Base-by-base conservation (phyloP, 1,139 yeast genomes). In the Pichia sp. region DNA sequence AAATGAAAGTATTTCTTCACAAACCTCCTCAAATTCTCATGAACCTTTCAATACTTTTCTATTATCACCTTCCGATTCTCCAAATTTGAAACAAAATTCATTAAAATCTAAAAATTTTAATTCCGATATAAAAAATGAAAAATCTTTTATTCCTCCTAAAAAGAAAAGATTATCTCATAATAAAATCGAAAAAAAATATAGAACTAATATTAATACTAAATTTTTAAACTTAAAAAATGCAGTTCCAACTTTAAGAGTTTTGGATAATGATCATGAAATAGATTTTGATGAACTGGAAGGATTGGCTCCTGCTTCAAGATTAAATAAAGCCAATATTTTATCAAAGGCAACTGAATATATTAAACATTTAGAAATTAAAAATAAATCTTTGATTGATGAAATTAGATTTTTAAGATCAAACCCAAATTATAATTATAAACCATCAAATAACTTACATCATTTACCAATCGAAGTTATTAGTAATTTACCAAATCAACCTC, bases 261-360 rank as follows among this genome's bases (percentile, higher is more conserved):
- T 74, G 10, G 52, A 61, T 6, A 66, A 69, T 16, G 46, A 44
- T 19, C 38, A 38, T 15, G 42, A 46, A 18, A 52, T 49, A 4
- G 49, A 51, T 16, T 24, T 50, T 7, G 54, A 62, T 33, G 69
- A 80, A 48, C 66, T 88, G 48, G 96, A 87, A 54, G 96, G 96
- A 2, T 70, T 88, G 44, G 73, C 80, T n/a, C 96, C 96, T 0
- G 95, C 96, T 3, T 68, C 77, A 40, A 87, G 86, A 57, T 70
- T 88, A 51, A 88, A 87, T 64, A 89, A 89, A 61, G 96, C 96
- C 7, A 81, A 87, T 38, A 88, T 89, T 23, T 70, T 89, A 49
- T 75, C 87, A 38, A 86, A 88, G 59, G 95, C 96, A 5, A 84
- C 93, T 2, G 96, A 88, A 61, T 89, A 88, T 57, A 88, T 89